Conservation (phyloP, 257 asterid genomes). For the Oldenlandia corymbosa region DNA sequence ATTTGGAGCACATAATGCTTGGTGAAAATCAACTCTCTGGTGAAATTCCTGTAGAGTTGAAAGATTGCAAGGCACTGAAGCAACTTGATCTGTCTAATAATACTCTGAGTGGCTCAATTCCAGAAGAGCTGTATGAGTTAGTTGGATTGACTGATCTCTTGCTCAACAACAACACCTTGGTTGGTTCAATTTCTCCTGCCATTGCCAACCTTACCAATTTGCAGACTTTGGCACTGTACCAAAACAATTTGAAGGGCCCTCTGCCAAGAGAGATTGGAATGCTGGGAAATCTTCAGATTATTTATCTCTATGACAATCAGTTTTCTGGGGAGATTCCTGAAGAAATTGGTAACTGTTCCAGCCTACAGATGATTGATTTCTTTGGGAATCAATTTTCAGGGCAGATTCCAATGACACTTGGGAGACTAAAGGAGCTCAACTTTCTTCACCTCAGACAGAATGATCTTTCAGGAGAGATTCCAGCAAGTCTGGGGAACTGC, state of each 20-base stretch:
- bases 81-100: constrained; percentile 85
- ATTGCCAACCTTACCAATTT: constrained; percentile 61
- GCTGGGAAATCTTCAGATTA: constrained; percentile 60
- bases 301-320: constrained; percentile 69
- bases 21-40: constrained; percentile 60
- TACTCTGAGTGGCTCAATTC: constrained; percentile 59
- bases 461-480: constrained; percentile 72
- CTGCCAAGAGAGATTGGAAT: constrained; percentile 70
- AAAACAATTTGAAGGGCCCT: constrained; percentile 51
- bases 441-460: constrained; percentile 81
- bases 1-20: constrained; percentile 51
- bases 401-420: constrained; percentile 55
- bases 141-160: constrained; percentile 54
- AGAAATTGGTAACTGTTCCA: constrained; percentile 74
- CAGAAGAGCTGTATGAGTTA: constrained; percentile 61
- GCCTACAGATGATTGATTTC: constrained; percentile 71
- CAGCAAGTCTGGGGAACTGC: constrained; percentile 68
- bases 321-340: constrained; percentile 67
- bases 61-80: constrained; percentile 44
- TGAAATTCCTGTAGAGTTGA: constrained; percentile 47
- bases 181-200: constrained; percentile 55
- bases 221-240: constrained; percentile 58
- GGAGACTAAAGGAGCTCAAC: constrained; percentile 54
- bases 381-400: constrained; percentile 73
- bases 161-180: constrained; percentile 71